Percentiles rank a stretch among this genome's conserved stretches.
These are phyloP conservation scores for Botrytis hyacinthi DNA, from an alignment of 2,329 filamentous ascomycete genomes.

Conservation along the genomic window DNA sequence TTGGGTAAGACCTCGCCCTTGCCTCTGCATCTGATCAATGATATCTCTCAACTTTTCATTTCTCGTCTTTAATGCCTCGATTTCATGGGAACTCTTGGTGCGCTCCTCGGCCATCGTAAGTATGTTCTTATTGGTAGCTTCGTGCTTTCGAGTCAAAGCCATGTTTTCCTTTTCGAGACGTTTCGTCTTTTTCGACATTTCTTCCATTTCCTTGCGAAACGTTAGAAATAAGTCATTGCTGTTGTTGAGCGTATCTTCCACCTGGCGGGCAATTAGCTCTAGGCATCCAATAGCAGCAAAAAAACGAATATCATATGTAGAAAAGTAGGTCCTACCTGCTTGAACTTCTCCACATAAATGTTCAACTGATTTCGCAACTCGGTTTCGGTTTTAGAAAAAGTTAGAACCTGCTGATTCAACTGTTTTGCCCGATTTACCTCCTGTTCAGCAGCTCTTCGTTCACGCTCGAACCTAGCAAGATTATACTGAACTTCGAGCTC, in stretches of 20 bases:
- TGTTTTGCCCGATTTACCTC: slow-evolving; percentile 79
- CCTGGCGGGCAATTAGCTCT: slow-evolving; percentile 60
- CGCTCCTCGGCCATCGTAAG: slow-evolving; percentile 96
- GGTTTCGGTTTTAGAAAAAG: slow-evolving; percentile 92
- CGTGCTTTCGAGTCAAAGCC: slow-evolving; percentile 85
- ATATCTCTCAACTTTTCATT: slow-evolving; percentile 90
- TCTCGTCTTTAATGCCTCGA: slow-evolving; percentile 73
- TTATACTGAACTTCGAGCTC: slow-evolving; percentile 94
- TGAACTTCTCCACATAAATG: slow-evolving; percentile 99
- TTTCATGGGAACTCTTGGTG: slow-evolving; percentile 68
- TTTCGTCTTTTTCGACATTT: slow-evolving; percentile 99
- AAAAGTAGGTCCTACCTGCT: slow-evolving; percentile 70
- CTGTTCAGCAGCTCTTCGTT: slow-evolving; percentile 82
- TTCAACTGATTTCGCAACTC: slow-evolving; percentile 94
- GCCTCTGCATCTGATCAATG: slow-evolving; percentile 94
- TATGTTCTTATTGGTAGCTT: slow-evolving; percentile 90
- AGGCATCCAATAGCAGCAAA: slow-evolving; percentile 17
- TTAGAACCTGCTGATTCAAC: slow-evolving; percentile 86
- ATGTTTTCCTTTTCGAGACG: slow-evolving; percentile 95
- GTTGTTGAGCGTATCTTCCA: slow-evolving; percentile 97
- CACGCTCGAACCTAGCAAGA: slow-evolving; percentile 81
- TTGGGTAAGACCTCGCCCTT: slow-evolving; percentile 74
- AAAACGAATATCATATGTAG: not conserved
- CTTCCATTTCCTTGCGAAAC: slow-evolving; percentile 98
- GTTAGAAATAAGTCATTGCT: slow-evolving; percentile 97